Conservation (phyloP, 2,329 filamentous ascomycete species). For the Colletotrichum theobromicola region DNA sequence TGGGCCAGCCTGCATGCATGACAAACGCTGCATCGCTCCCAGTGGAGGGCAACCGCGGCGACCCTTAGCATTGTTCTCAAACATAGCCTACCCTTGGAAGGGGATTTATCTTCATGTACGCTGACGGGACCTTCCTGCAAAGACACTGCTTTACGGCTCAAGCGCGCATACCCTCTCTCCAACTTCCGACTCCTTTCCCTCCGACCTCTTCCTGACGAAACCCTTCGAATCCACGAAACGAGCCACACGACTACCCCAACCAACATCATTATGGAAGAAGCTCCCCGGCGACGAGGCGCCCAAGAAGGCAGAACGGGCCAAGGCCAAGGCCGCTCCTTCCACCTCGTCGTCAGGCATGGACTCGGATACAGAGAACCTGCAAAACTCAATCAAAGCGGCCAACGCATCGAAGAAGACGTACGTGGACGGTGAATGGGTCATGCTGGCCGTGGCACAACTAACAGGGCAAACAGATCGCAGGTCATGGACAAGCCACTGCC, state of each 20-base stretch:
- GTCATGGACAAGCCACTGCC: conserved; percentile 38
- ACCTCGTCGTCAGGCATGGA: conserved; percentile 47
- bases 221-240: conserved; percentile 51
- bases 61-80: background rate
- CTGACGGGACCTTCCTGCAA: conserved; percentile 8
- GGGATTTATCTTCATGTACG: background rate
- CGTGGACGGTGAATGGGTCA: conserved; percentile 31
- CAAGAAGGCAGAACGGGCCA: conserved; percentile 33
- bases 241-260: conserved; percentile 55
- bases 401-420: conserved; percentile 45
- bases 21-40: background rate
- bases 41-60: background rate
- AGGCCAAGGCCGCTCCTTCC: conserved; percentile 32
- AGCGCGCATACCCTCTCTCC: conserved; percentile 52
- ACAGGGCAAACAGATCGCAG: conserved; percentile 35
- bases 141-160: conserved; percentile 62
- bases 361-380: conserved; percentile 55
- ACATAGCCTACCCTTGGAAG: background rate
- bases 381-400: conserved; percentile 47
- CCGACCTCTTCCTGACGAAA: conserved; percentile 62
- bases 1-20: background rate
- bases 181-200: conserved; percentile 50
- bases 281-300: conserved; percentile 25
- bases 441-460: conserved; percentile 25
- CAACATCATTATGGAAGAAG: conserved; percentile 55